Base-by-base conservation (phyloP, 1,284 basidiomycete species). In the Rugosomyces carneus region DNA sequence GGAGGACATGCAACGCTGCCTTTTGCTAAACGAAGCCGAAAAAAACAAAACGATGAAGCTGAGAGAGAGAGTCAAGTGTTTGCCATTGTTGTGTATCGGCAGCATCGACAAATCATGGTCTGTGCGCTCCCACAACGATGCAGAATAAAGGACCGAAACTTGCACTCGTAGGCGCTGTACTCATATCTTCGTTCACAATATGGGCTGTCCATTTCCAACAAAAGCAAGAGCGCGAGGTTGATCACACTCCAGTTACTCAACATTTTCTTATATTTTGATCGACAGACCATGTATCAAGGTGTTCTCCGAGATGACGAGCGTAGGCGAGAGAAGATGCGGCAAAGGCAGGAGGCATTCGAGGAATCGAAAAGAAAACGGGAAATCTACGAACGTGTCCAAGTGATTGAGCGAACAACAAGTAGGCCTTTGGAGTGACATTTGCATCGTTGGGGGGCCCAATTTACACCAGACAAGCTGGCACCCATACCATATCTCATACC, bases 151-250 rank as follows among this genome's bases (percentile, higher is more conserved):
- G 75, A 42, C 88, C 94, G 18, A 93, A 90, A 64, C 65, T 76
- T 35, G 90, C 93, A 3, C 75, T 98, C 23, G 67, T 71, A 24
- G 75, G 71, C n/a, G 83, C 93, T 2, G 65, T 90, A 42, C 56
- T 79, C 6, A 64, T 88, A 43, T 81, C 88, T 10, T 75, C 74
- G 1, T 65, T 81, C 24, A 90, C 88, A 5, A 82, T 99, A 58
- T 94, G 84, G 80, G 91, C 83, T 16, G 95, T 99, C 5, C 95
- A 98, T 63, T 88, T 77, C 58, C 78, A 95, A 52, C 95, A 99
- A 65, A 71, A 78, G 36, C 76, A 81, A 57, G 94, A 99, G 64
- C 83, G 85, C 45, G 81, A 93, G 58, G 94, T 93, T 53, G 42
- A 66, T 21, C 32, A 15, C n/a, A 37, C 19, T 18, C n/a, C 13